A percentile compares a stretch with the other conserved stretches of the same genome.
Conservation (phyloP, 2,329 filamentous ascomycete species). For the Aspergillus candidus region DNA sequence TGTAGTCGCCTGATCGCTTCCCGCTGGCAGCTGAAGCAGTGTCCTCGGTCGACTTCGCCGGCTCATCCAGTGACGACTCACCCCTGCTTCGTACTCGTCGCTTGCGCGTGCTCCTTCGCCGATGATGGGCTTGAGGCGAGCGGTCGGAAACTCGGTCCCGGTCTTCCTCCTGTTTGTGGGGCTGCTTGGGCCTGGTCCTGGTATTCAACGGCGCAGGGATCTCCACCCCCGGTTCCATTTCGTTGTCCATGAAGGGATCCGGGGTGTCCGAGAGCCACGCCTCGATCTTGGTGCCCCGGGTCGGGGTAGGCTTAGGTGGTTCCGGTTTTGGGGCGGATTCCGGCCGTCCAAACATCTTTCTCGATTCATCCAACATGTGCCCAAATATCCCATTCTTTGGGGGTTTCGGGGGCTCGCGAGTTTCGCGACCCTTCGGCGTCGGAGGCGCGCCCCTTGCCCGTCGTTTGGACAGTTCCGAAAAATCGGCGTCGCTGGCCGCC, state of each 20-base stretch:
- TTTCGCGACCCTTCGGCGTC: constrained; percentile 13
- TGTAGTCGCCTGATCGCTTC: constrained; percentile 10
- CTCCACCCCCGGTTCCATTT: constrained; percentile 28
- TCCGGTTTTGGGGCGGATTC: constrained; percentile 26
- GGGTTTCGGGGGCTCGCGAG: constrained; percentile 20
- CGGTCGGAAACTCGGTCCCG: constrained; percentile 16
- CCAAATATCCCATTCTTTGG: constrained; percentile 39
- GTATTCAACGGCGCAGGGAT: constrained; percentile 38
- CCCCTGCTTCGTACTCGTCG: constrained; percentile 18
- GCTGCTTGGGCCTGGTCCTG: constrained; percentile 31
- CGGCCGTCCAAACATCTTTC: constrained; percentile 34
- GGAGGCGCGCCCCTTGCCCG: constrained; percentile 26
- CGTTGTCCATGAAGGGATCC: constrained; percentile 48
- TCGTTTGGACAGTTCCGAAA: constrained; percentile 34
- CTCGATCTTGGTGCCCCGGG: constrained; percentile 51
- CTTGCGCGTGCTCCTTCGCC: constrained; percentile 20
- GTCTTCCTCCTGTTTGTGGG: constrained; percentile 19
- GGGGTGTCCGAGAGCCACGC: constrained; percentile 55
- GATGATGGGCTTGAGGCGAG: constrained; percentile 20
- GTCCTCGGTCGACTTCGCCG: constrained; percentile 12
- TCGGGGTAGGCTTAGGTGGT: constrained; percentile 33
- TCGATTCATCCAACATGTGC: constrained; percentile 41
- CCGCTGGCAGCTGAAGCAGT: constrained; percentile 7
- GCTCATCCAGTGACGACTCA: constrained; percentile 10
- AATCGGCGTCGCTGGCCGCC: constrained; percentile 35